Base-by-base conservation (phyloP, 1,139 yeast genomes). In the Protomyces gravidus region DNA sequence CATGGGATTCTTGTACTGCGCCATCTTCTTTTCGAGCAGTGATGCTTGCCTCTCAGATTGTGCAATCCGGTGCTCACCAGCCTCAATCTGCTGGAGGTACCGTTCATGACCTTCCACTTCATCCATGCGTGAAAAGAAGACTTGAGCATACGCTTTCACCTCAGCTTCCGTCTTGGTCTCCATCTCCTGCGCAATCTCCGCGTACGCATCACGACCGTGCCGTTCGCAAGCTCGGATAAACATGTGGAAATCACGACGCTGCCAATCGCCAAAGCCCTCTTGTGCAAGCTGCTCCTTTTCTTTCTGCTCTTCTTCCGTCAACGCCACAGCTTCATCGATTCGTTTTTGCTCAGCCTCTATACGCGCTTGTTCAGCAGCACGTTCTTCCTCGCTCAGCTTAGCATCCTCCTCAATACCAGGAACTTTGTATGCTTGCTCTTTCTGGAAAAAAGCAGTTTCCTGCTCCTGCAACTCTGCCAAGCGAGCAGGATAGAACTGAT, bases 71-170 rank as follows among this genome's bases (percentile, higher is more conserved):
- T 84, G 86, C 69, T 90, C 97, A 64, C 96, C 95, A 42, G 85
- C 78, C 68, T 89, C 96, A 61, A 92, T 89, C 68, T 88, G 95
- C n/a, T 84, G 72, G 57, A 89, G 71, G 70, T 89, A 89, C 69
- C 89, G 85, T 63, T 89, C 96, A 70, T 84, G 80, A 0, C 97
- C 97, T 28, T 87, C 95, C 52, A 92, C 82, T 67, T 82, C 84
- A 21, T 75, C 75, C 69, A 82, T 85, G 27, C 86, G 77, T 49
- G 76, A 72, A 96, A 96, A 90, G 68, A 92, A 92, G 2, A 78
- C 84, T 46, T 77, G 75, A 61, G 85, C 77, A 69, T 92, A 92
- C 50, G 76, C 72, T 64, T 78, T 78, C 1, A 92, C 86, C 56
- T 92, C 97, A 3, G 80, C 85, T 1, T 72, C 73, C 0, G 84